A percentile compares a stretch with the other conserved stretches of the same genome.
These are phyloP conservation scores for Kondoa subrosea DNA, from an alignment of 768 basidiomycete genomes.

Conservation along the genomic window DNA sequence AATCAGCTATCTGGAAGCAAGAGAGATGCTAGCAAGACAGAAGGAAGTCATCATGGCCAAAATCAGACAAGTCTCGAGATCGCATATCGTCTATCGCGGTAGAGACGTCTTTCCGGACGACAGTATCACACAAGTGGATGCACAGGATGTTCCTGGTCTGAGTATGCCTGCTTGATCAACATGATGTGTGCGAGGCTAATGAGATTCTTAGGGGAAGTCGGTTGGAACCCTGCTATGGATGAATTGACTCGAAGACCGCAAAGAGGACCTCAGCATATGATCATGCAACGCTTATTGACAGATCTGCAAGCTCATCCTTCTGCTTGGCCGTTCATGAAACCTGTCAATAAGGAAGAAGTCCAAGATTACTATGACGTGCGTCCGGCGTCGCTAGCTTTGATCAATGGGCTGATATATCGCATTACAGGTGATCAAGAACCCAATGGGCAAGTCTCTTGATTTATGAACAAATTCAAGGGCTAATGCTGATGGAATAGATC, in stretches of 20 bases:
- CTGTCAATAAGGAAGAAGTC: slow-evolving; percentile 69
- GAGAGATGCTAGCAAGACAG: slow-evolving; percentile 56
- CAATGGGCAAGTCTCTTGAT: slow-evolving; percentile 44
- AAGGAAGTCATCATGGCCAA: slow-evolving; percentile 67
- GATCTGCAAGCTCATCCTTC: slow-evolving; percentile 60
- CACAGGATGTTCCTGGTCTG: slow-evolving; percentile 71
- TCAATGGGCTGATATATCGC: not conserved
- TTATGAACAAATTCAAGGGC: not conserved
- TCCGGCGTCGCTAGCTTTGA: not conserved
- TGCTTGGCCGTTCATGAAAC: slow-evolving; percentile 74
- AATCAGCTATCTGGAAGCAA: slow-evolving; percentile 71
- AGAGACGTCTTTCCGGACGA: slow-evolving; percentile 36
- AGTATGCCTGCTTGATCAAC: slow-evolving; percentile 38
- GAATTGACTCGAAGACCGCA: slow-evolving; percentile 41
- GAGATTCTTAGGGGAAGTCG: slow-evolving; percentile 52
- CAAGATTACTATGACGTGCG: slow-evolving; percentile 59
- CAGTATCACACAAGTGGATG: slow-evolving; percentile 38
- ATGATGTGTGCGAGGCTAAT: slow-evolving; percentile 19
- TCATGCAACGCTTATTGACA: slow-evolving; percentile 60
- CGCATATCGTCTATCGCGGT: slow-evolving; percentile 71
- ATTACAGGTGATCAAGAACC: slow-evolving; percentile 51
- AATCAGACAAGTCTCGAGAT: slow-evolving; percentile 67
- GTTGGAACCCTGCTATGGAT: slow-evolving; percentile 75
- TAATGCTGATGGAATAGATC: slow-evolving; percentile 37
- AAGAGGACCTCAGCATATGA: slow-evolving; percentile 41